phyloP scores from a whole-genome alignment of 805 yeast genomes.

The Cyberlindnera samutprakarnensis region DNA sequence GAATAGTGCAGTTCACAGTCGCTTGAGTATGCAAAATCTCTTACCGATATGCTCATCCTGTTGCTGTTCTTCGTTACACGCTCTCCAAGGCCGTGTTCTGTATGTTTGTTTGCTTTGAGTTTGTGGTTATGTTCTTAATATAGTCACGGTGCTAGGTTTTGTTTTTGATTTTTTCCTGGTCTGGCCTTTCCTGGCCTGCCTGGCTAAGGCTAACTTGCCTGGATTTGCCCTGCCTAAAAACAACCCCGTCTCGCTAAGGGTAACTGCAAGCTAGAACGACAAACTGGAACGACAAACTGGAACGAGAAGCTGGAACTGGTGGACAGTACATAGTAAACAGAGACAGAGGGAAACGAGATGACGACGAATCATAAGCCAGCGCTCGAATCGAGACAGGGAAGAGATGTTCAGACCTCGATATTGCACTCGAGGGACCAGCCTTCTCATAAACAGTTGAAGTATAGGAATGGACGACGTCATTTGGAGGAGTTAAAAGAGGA shows the following conservation, averaged over 20 bases:
- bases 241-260: too few species aligned
- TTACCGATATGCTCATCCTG: slow-evolving; percentile 37
- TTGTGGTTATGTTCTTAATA: too few species aligned
- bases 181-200: too few species aligned
- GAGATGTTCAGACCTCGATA: slow-evolving; percentile 36
- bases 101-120: background rate
- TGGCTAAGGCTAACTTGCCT: too few species aligned
- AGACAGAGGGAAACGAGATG: slow-evolving; percentile 29
- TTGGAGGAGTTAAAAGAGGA: slow-evolving; percentile 16
- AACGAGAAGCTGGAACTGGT: background rate
- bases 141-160: too few species aligned
- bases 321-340: too few species aligned
- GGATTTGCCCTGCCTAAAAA: too few species aligned
- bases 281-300: background rate
- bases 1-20: slow-evolving; percentile 65
- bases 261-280: background rate
- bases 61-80: background rate
- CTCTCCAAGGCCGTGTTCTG: background rate
- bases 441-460: slow-evolving; percentile 47
- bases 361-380: slow-evolving; percentile 68
- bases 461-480: slow-evolving; percentile 24
- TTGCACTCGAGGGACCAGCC: slow-evolving; percentile 48
- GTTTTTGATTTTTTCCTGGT: too few species aligned
- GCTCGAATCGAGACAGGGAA: slow-evolving; percentile 55
- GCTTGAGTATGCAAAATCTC: slow-evolving; percentile 76